Conservation (phyloP, 2,329 filamentous ascomycete species). For the Alternaria ventricosa region DNA sequence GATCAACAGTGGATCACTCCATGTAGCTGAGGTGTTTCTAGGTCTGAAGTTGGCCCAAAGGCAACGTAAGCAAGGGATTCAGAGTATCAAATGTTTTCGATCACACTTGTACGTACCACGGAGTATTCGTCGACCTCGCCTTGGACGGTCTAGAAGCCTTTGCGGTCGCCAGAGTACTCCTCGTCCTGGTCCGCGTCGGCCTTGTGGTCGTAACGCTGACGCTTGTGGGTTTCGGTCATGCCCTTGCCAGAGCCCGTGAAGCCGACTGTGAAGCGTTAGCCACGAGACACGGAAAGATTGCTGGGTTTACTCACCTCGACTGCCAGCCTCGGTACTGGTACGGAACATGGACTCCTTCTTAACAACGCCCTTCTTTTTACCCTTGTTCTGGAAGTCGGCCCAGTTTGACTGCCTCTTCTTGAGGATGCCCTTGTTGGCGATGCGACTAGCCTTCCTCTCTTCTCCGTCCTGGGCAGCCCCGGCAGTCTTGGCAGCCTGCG, state of each 20-base stretch:
- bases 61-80: conserved; percentile 32
- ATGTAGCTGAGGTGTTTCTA: conserved; percentile 7
- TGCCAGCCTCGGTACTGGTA: conserved; percentile 84
- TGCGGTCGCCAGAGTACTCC: conserved; percentile 16
- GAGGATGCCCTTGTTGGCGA: conserved; percentile 90
- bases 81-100: background rate
- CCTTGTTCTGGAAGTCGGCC: conserved; percentile 88
- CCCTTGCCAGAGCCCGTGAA: conserved; percentile 94
- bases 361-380: conserved; percentile 63
- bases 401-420: conserved; percentile 92
- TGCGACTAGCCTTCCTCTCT: conserved; percentile 73
- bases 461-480: conserved; percentile 66
- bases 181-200: conserved; percentile 36
- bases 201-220: conserved; percentile 80
- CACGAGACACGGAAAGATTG: background rate
- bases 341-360: conserved; percentile 98
- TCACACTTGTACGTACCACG: conserved; percentile 12
- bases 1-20: conserved; percentile 1
- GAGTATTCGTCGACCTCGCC: background rate
- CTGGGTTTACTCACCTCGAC: conserved; percentile 69
- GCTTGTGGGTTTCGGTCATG: conserved; percentile 90
- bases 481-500: conserved; percentile 68
- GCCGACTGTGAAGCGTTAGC: conserved; percentile 69
- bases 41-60: conserved; percentile 16
- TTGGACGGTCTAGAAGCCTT: conserved; percentile 8